Evolutionary conservation across 169 alveolate species (phyloP), one percentile per base, ranked within the genome.

Genomic region (Cryptosporidium muris): DNA sequence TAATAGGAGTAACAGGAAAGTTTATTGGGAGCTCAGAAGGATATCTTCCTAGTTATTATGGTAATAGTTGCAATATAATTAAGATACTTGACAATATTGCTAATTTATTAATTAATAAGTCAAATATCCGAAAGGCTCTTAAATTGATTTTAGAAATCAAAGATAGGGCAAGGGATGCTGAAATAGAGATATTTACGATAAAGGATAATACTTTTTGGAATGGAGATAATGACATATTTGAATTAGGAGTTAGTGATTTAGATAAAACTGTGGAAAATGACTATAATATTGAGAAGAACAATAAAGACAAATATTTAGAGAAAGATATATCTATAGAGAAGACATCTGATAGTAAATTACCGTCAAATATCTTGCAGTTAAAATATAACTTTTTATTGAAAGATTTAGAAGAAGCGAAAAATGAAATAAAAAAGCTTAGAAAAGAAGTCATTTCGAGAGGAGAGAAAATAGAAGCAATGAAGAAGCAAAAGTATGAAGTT

Each of bases 351-450:
- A 38, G 51, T 25, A 36, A 54, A n/a, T 47, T 56, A 60, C 38
- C 11, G 14, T 12, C 37, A 36, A 74, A 74, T 56, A 45, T 9
- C 5, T 54, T 58, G 36, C 60, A 45, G 47, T 34, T 45, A 51
- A 74, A 58, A 60, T 36, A 58, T 42, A 60, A 43, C 25, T 25
- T 25, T 25, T 25, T 25, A 25, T 25, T 25, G 25, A n/a, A 7
- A 43, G 74, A 74, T n/a, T 42, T 74, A 12, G 74, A 74, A 42
- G 34, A 43, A 45, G 66, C 85, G 43, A 74, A 58, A 45, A 74
- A 43, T 47, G 85, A 74, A n/a, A 74, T 74, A 54, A 38, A 74
- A 3, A 63, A 74, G 48, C 60, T 74, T 47, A 74, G 60, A 14
- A 43, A 42, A 47, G 85, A 74, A 45, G 60, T 74, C 34, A 43